Percentiles rank a stretch among this genome's conserved stretches.
Evolutionary conservation across 2,329 filamentous ascomycete genomes (phyloP).

Genomic region (Exophiala dermatitidis): DNA sequence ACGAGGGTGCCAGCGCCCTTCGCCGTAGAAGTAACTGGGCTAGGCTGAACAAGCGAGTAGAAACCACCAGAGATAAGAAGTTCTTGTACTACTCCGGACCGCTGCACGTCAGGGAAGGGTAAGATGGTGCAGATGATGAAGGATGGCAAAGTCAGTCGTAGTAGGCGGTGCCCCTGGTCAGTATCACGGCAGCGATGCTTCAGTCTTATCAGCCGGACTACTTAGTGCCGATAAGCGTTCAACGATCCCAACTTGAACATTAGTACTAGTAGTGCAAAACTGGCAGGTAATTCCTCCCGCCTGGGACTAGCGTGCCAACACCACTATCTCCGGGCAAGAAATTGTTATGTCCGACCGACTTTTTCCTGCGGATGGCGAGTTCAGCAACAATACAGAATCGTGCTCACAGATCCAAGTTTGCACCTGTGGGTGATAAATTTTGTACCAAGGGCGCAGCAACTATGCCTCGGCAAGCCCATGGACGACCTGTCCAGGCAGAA

Average conservation of each 20-base stretch:
- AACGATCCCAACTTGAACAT: too few relatives aligned
- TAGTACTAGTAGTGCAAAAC: too few relatives aligned
- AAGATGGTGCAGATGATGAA: conserved; percentile 40
- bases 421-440: not conserved
- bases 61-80: conserved; percentile 5
- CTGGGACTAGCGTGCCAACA: not conserved
- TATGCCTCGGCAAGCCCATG: conserved; percentile 27
- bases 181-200: conserved; percentile 1
- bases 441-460: not conserved
- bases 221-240: too few relatives aligned
- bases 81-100: conserved; percentile 13
- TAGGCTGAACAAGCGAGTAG: conserved; percentile 13
- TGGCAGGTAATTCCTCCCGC: not conserved
- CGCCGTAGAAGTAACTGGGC: conserved; percentile 17
- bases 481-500: conserved; percentile 28
- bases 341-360: not conserved
- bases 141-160: conserved; percentile 35
- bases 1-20: conserved; percentile 20
- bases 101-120: conserved; percentile 38
- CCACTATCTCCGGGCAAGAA: not conserved
- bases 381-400: too few relatives aligned
- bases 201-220: too few relatives aligned
- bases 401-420: not conserved
- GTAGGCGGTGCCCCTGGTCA: conserved; percentile 38
- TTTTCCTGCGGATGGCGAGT: not conserved